These are phyloP conservation scores for Apophysomyces variabilis DNA, from an alignment of 371 early-diverging fungal genomes.

Conservation along the genomic window DNA sequence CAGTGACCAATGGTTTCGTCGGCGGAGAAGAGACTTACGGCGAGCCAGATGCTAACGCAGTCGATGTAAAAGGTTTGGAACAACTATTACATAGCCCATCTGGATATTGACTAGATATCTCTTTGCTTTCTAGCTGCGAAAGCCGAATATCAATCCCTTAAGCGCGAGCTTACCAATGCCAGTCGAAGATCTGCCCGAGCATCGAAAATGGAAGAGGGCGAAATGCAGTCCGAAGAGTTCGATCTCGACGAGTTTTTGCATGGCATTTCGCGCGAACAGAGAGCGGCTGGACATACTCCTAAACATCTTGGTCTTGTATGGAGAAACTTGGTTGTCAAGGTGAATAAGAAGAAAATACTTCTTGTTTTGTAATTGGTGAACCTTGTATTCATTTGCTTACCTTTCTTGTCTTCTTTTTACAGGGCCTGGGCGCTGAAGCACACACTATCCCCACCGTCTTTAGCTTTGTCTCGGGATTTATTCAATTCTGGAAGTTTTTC, in stretches of 20 bases:
- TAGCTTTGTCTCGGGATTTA: constrained; percentile 10
- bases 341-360: not conserved
- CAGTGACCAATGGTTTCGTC: constrained; percentile 1
- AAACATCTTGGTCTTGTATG: constrained; percentile 53
- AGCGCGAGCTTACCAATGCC: constrained; percentile 20
- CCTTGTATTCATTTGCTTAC: not conserved
- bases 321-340: constrained; percentile 48
- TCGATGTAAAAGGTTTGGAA: constrained; percentile 26
- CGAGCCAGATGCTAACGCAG: constrained; percentile 29
- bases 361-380: too few species aligned
- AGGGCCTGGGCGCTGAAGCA: constrained; percentile 48
- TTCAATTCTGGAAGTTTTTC: constrained; percentile 36
- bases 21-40: constrained; percentile 20
- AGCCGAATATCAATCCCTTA: constrained; percentile 22
- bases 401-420: not conserved
- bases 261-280: constrained; percentile 24
- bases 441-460: constrained; percentile 37
- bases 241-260: constrained; percentile 37
- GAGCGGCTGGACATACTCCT: constrained; percentile 27
- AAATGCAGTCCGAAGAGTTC: constrained; percentile 31
- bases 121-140: constrained; percentile 16
- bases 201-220: constrained; percentile 32
- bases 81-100: too few species aligned
- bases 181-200: constrained; percentile 12
- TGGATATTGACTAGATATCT: too few species aligned